A percentile compares a stretch with the other conserved stretches of the same genome.
phyloP scores from a whole-genome alignment of 805 yeast genomes.

The Schizosaccharomyces octosporus region DNA sequence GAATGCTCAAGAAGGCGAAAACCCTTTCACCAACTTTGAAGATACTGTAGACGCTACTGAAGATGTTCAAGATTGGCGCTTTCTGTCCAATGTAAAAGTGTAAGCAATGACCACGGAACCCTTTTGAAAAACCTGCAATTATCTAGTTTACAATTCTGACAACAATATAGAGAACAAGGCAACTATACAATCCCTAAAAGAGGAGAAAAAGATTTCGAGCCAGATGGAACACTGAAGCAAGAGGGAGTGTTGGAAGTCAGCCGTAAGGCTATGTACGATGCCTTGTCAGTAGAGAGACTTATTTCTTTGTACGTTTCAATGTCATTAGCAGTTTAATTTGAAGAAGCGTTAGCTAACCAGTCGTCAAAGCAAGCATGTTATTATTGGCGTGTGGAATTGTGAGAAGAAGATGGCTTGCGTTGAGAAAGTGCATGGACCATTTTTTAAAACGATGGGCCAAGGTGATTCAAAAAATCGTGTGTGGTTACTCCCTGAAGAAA shows the following conservation, averaged over 20 bases:
- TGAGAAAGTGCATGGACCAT: constrained; percentile 41
- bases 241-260: constrained; percentile 24
- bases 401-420: constrained; percentile 16
- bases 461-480: constrained; percentile 20
- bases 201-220: constrained; percentile 72
- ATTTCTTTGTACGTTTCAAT: constrained; percentile 8
- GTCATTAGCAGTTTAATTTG: neutral
- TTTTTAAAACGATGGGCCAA: constrained; percentile 46
- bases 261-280: constrained; percentile 46
- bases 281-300: constrained; percentile 20
- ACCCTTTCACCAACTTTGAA: neutral
- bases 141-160: neutral
- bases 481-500: constrained; percentile 35
- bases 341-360: too few relatives aligned
- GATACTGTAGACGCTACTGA: constrained; percentile 6
- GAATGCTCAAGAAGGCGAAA: neutral
- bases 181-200: constrained; percentile 26
- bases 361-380: constrained; percentile 19
- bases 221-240: constrained; percentile 45
- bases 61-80: constrained; percentile 20
- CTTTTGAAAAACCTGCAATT: neutral
- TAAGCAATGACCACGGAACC: constrained; percentile 3
- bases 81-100: constrained; percentile 8
- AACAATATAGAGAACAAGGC: neutral
- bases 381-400: constrained; percentile 26